Conservation (phyloP, 148 eudicot genomes). For the Dysphania ambrosioides region DNA sequence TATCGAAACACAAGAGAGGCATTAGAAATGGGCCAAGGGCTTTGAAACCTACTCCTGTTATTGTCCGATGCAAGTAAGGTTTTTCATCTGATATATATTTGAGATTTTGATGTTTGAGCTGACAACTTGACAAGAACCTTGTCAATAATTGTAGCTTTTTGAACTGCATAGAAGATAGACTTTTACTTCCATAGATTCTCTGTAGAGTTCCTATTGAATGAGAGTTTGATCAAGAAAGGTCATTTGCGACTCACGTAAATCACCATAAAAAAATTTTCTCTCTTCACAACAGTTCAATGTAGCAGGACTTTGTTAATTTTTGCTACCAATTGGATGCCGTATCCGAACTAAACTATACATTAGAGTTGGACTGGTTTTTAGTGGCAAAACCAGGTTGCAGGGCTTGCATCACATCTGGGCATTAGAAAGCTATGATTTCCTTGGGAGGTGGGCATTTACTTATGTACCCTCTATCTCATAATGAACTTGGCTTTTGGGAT, state of each 20-base stretch:
- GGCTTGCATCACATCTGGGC: background rate
- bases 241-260: background rate
- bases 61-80: conserved; percentile 85
- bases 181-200: background rate
- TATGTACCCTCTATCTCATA: background rate
- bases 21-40: conserved; percentile 94
- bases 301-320: background rate
- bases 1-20: conserved; percentile 65
- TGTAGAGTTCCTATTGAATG: background rate
- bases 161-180: background rate
- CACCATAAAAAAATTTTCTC: no score
- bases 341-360: background rate
- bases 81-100: background rate
- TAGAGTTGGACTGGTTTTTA: background rate
- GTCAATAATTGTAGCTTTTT: background rate
- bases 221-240: background rate
- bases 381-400: background rate
- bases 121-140: background rate
- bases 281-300: background rate
- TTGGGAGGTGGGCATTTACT: background rate
- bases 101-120: background rate
- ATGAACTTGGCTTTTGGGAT: background rate
- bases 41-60: conserved; percentile 82
- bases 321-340: background rate
- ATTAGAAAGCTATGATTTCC: background rate